phyloP scores from a whole-genome alignment of 2,329 filamentous ascomycete species.

The Aureobasidium sp. region DNA sequence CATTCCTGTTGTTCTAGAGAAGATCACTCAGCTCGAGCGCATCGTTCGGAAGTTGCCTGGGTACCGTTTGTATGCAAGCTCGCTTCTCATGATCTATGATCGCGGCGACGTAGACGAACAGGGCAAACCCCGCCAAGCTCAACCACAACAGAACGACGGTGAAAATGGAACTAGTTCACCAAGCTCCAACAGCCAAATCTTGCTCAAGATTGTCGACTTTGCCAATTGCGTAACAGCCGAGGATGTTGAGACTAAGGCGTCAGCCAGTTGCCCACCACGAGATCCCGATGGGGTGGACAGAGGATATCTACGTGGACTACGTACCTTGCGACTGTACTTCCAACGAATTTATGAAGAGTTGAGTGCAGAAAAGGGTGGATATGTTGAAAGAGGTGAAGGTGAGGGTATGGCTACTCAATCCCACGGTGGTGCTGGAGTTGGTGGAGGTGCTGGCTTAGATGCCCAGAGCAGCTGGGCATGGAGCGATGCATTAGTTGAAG shows the following conservation, averaged over 20 bases:
- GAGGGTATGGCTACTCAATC: conserved; percentile 27
- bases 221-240: conserved; percentile 93
- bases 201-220: conserved; percentile 97
- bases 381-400: conserved; percentile 27
- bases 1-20: conserved; percentile 79
- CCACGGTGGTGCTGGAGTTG: neutral
- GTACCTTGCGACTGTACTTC: conserved; percentile 75
- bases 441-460: conserved; percentile 4
- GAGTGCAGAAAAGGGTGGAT: conserved; percentile 15
- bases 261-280: conserved; percentile 67
- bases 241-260: conserved; percentile 49
- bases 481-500: conserved; percentile 9
- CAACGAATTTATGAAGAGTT: conserved; percentile 79
- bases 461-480: neutral
- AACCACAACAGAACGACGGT: neutral
- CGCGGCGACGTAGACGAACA: conserved; percentile 58
- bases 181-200: conserved; percentile 51
- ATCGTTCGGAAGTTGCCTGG: conserved; percentile 74
- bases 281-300: conserved; percentile 75
- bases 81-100: conserved; percentile 91
- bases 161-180: neutral
- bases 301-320: conserved; percentile 80
- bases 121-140: conserved; percentile 29
- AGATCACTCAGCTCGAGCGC: conserved; percentile 72
- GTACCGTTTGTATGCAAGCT: conserved; percentile 93